Evolutionary conservation across 139 green algal species (phyloP), one percentile per base, ranked within the genome.

Genomic region (Micractinium sp.): DNA sequence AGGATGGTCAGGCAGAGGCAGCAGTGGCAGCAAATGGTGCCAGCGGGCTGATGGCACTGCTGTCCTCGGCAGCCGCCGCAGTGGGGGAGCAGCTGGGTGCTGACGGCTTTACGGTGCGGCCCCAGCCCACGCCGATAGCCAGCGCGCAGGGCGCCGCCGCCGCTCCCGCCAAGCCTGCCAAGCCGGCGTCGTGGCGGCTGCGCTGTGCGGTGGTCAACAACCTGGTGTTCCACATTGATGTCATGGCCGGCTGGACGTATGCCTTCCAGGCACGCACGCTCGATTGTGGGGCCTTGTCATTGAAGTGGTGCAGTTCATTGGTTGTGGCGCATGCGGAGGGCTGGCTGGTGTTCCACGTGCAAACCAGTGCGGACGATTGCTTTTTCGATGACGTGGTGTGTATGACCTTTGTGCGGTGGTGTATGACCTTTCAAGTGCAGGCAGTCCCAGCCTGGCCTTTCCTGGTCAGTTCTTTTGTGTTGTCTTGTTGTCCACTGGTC

Each of bases 191-290:
- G 27, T 87, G 83, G 83, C 39, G 27, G 29, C 83, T 87, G 83
- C 83, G 83, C 67, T 87, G 83, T 31, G 83, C 83, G 4, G 83
- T 87, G 67, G 38, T 87, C 33, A 81, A 79, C 67, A 87, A 87
- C 83, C 67, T 87, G 2, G 31, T 87, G 7, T 87, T 87, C 39
- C 83, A 87, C 83, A 87, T 87, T 31, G 83, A 87, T 4, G 83
- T 87, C 9, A 87, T 87, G 83, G 83, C 83, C 15, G 83, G 83
- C 15, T 87, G 83, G 83, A 67, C 83, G 20, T 87, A 87, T n/a
- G 83, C 83, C 15, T 87, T 87, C 38, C 83, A 87, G 83, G 83
- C 79, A 18, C 31, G 63, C n/a, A 39, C 25, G 47, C 29, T 71
- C 33, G 33, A 31, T 16, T 38, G 56, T 39, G 18, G 60, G 18